Conservation (phyloP, 345 rosid genomes). For the Euphorbia pulcherrima region DNA sequence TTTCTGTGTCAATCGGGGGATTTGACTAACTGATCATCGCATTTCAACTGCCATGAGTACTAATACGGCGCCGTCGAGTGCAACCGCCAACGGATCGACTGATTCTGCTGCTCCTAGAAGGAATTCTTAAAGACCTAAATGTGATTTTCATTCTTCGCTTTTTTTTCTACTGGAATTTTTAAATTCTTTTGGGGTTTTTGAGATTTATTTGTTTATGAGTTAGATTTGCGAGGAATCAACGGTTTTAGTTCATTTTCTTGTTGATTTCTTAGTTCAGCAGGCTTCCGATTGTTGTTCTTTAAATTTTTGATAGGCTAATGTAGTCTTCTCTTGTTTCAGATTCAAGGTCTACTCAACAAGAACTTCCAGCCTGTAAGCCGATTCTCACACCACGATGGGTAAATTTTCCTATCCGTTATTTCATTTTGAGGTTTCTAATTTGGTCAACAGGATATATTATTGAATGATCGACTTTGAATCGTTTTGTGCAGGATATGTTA, state of each 20-base stretch:
- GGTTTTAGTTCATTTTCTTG: background rate
- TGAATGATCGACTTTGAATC: background rate
- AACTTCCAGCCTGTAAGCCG: conserved; percentile 98
- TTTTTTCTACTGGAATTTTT: background rate
- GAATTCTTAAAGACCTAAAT: conserved; percentile 91
- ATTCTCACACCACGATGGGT: conserved; percentile 97
- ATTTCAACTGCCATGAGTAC: conserved; percentile 20
- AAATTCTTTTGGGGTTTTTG: background rate
- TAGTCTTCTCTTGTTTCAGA: conserved; percentile 43
- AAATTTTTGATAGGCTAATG: no score
- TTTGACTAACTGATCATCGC: background rate
- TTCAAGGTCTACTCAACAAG: conserved; percentile 92
- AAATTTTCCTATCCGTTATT: conserved; percentile 12
- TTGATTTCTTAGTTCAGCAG: background rate
- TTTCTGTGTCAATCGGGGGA: background rate
- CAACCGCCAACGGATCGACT: conserved; percentile 62
- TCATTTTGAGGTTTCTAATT: background rate
- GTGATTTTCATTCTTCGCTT: conserved; percentile 47
- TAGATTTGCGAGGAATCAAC: background rate
- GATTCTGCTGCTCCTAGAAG: conserved; percentile 69
- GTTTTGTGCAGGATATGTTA: conserved; percentile 56
- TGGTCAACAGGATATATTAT: background rate
- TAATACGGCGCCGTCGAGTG: conserved; percentile 61
- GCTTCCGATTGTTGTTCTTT: no score
- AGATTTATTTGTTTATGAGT: background rate